Conservation (phyloP, 305 asterid species). For the Fraxinus xanthoxyloides region DNA sequence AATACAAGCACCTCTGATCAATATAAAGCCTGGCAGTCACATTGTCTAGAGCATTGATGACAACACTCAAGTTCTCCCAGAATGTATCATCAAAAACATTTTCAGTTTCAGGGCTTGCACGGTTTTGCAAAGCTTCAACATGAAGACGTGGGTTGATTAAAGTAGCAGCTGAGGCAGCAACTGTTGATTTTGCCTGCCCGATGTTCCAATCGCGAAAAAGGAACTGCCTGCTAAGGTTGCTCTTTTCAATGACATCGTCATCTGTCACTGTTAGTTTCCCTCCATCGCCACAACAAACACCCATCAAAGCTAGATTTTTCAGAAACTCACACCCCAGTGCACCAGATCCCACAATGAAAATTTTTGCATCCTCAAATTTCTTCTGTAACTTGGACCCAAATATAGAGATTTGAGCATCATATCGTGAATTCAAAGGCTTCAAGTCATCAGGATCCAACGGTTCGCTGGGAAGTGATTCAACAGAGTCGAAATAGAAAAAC, state of each 20-base stretch:
- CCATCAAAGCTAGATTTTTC: slow-evolving; percentile 45
- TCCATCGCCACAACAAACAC: slow-evolving; percentile 34
- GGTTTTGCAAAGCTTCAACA: slow-evolving; percentile 42
- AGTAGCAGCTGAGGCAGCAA: slow-evolving; percentile 42
- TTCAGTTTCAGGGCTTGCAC: slow-evolving; percentile 42
- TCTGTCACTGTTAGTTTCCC: slow-evolving; percentile 43
- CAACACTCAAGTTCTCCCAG: slow-evolving; percentile 39
- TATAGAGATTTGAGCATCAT: slow-evolving; percentile 45
- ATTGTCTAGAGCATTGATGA: slow-evolving; percentile 42
- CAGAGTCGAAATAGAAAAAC: slow-evolving; percentile 45
- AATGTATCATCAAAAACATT: slow-evolving; percentile 36
- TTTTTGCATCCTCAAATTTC: slow-evolving; percentile 36
- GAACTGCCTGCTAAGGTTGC: slow-evolving; percentile 43
- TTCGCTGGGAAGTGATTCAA: slow-evolving; percentile 40
- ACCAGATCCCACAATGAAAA: slow-evolving; percentile 43
- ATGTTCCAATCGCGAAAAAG: slow-evolving; percentile 46
- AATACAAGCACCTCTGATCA: slow-evolving; percentile 43
- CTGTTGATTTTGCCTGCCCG: slow-evolving; percentile 46
- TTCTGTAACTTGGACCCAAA: slow-evolving; percentile 41
- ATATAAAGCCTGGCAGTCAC: slow-evolving; percentile 42
- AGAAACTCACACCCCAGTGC: slow-evolving; percentile 45
- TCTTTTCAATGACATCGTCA: slow-evolving; percentile 47
- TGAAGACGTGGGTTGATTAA: slow-evolving; percentile 35
- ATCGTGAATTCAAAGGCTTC: slow-evolving; percentile 37
- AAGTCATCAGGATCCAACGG: slow-evolving; percentile 33